These are phyloP conservation scores for Vanrija humicola DNA, from an alignment of 1,284 basidiomycete genomes.

Conservation along the genomic window DNA sequence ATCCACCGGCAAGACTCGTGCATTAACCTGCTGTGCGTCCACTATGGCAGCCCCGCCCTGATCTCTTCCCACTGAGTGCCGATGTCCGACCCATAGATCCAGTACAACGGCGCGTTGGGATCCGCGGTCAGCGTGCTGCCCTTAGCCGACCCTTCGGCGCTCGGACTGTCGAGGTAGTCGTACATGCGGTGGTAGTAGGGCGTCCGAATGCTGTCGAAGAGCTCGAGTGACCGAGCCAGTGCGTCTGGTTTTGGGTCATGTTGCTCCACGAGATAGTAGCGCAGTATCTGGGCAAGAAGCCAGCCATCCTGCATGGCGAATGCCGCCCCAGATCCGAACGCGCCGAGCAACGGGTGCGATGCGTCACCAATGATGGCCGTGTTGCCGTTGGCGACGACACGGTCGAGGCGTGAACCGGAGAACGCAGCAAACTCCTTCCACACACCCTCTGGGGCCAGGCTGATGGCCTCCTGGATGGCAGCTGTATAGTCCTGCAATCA, in stretches of 20 bases:
- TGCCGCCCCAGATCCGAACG: constrained; percentile 16
- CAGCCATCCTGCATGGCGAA: constrained; percentile 19
- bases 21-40: no score
- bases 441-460: constrained; percentile 1
- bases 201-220: constrained; percentile 7
- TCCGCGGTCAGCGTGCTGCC: neutral
- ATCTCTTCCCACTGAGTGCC: constrained; percentile 4
- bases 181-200: constrained; percentile 17
- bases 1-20: no score
- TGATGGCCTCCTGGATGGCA: constrained; percentile 5
- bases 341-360: constrained; percentile 15
- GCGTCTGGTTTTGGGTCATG: neutral
- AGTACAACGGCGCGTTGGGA: neutral
- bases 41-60: neutral
- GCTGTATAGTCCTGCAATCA: neutral
- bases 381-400: neutral
- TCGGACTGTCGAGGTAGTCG: constrained; percentile 1
- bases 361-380: constrained; percentile 11
- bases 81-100: constrained; percentile 8
- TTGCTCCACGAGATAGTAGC: neutral
- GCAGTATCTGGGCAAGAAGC: constrained; percentile 4
- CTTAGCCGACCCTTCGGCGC: neutral
- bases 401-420: constrained; percentile 9
- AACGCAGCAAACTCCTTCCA: constrained; percentile 17
- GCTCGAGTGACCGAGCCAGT: neutral